phyloP scores from a whole-genome alignment of 768 basidiomycete species.

The Phylloporus sp. region DNA sequence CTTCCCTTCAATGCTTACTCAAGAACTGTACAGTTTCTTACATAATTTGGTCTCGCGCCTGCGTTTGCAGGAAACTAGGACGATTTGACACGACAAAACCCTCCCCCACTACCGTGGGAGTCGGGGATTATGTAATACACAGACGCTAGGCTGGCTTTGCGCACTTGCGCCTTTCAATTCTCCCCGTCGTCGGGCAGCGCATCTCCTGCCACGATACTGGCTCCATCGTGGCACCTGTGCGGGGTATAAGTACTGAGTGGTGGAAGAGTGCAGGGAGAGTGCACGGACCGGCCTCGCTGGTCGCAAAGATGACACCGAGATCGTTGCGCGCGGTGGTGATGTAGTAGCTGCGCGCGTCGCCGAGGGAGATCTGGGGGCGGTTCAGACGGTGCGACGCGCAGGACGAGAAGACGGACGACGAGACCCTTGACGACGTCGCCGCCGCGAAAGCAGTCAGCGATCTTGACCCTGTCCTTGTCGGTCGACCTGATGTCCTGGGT shows the following conservation, averaged over 20 bases:
- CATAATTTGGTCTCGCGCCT: too few species aligned
- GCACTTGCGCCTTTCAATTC: constrained; percentile 78
- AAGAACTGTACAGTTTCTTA: too few species aligned
- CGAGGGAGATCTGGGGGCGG: constrained; percentile 71
- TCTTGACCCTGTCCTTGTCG: constrained; percentile 86
- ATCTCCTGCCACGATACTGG: constrained; percentile 90
- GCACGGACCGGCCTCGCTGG: constrained; percentile 73
- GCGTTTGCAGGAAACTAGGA: too few species aligned
- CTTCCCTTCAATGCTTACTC: too few species aligned
- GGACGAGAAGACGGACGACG: constrained; percentile 57
- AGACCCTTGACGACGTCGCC: constrained; percentile 86
- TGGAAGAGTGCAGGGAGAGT: neutral
- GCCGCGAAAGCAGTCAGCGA: constrained; percentile 86
- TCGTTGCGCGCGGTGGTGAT: constrained; percentile 88
- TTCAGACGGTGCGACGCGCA: constrained; percentile 4
- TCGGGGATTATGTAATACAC: constrained; percentile 31
- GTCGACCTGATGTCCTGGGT: constrained; percentile 86
- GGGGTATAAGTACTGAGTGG: constrained; percentile 5
- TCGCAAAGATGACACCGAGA: constrained; percentile 88
- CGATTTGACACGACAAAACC: too few species aligned
- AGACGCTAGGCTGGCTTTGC: constrained; percentile 78
- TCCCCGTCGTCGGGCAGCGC: constrained; percentile 80
- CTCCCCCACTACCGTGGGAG: too few species aligned
- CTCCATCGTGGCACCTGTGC: constrained; percentile 76
- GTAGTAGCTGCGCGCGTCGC: constrained; percentile 89